Base-by-base conservation (phyloP, 176 grass and related monocot species). In the Bromus sterilis region DNA sequence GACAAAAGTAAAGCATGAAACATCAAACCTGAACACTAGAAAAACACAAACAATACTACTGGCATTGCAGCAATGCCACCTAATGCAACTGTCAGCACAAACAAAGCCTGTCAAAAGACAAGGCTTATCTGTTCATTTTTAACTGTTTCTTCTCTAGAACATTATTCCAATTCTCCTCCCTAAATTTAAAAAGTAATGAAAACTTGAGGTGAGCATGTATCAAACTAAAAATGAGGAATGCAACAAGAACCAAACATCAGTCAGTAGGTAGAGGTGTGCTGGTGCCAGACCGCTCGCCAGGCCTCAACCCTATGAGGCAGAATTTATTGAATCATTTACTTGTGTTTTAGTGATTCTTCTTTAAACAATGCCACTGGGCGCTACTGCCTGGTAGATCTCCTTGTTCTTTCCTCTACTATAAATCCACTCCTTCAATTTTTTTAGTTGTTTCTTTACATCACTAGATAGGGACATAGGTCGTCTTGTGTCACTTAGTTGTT, bases 371-470 rank as follows among this genome's bases (percentile, higher is more conserved):
- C 10, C 20, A 67, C 64, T 39, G 34, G 31, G 14, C 5, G 33
- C 64, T 66, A 66, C 10, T n/a, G 32, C 33, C 64, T 37, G 64
- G 33, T 23, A 66, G 64, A 20, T 36, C 64, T 67, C 64, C 4
- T 67, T 66, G 18, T 37, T 67, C 64, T 39, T 23, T 21, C 23
- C 43, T 56, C 3, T 25, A 12, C 10, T 78, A 46, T 48, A 78
- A 46, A 9, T 28, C 40, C 4, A 69, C n/a, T 41, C 36, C 35
- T 25, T 39, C 15, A 30, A 24, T 67, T 37, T 39, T 40, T 70
- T 70, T 71, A 71, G 40, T 31, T 69, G 10, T 82, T 76, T 77
- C 15, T 68, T 62, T 76, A 77, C 51, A 62, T 58, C 56, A 34
- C 25, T 44, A 15, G 46, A 74, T 80, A 65, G 48, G 58, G 26